Percentiles rank a stretch among this genome's conserved stretches.
Conservation (phyloP, 1,139 yeast species). For the Debaryomycetaceae sp. region DNA sequence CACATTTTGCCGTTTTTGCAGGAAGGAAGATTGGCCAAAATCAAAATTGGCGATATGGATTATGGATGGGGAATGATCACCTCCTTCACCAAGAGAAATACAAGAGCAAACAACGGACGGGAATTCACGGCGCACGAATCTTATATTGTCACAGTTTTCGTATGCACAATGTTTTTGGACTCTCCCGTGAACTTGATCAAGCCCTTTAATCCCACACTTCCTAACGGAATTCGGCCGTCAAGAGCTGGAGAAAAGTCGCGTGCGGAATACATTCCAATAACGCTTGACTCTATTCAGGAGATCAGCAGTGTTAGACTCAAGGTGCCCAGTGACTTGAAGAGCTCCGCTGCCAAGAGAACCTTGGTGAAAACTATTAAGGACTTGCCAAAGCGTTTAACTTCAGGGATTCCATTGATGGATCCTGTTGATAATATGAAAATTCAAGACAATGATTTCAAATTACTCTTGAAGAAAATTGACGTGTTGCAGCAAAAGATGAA, state of each 20-base stretch:
- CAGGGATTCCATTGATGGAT: conserved; percentile 80
- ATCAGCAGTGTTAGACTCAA: conserved; percentile 74
- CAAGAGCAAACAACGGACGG: conserved; percentile 43
- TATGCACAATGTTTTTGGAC: conserved; percentile 67
- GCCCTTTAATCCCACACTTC: conserved; percentile 62
- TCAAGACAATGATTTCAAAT: conserved; percentile 63
- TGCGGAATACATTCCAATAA: conserved; percentile 75
- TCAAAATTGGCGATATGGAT: conserved; percentile 47
- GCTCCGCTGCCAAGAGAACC: conserved; percentile 59
- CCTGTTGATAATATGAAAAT: conserved; percentile 92
- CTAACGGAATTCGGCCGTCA: conserved; percentile 86
- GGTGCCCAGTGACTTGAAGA: conserved; percentile 71
- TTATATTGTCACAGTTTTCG: conserved; percentile 76
- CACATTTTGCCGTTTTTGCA: conserved; percentile 74
- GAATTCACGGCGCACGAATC: conserved; percentile 72
- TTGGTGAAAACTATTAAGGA: conserved; percentile 72
- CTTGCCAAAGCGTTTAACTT: conserved; percentile 73
- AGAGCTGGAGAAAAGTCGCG: conserved; percentile 58
- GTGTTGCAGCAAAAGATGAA: conserved; percentile 66
- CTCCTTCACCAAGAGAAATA: conserved; percentile 58
- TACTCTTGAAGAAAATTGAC: conserved; percentile 63
- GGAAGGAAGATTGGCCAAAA: conserved; percentile 75
- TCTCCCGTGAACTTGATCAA: conserved; percentile 64
- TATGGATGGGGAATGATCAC: conserved; percentile 96
- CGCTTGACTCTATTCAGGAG: conserved; percentile 61